Evolutionary conservation across 2,329 filamentous ascomycete genomes (phyloP).

Genomic region (Fusarium napiforme): DNA sequence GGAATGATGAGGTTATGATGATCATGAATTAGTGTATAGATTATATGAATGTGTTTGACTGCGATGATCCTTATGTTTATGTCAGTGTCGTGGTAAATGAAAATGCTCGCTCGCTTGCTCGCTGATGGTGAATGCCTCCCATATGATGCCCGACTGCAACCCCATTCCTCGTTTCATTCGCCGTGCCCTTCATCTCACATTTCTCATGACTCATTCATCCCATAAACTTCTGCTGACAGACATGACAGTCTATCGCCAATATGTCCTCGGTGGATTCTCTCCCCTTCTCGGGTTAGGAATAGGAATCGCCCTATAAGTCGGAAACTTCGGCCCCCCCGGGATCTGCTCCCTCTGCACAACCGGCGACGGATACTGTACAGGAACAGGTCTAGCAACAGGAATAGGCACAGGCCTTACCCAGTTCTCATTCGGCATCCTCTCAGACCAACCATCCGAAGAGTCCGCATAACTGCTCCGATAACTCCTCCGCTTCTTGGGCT

Average conservation of each 20-base stretch:
- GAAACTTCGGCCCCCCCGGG: slow-evolving; percentile 49
- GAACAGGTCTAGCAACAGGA: slow-evolving; percentile 7
- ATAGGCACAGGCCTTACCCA: slow-evolving; percentile 24
- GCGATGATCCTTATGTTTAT: neutral
- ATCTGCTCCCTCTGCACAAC: slow-evolving; percentile 41
- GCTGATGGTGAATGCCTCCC: neutral
- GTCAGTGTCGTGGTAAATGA: neutral
- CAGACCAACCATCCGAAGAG: slow-evolving; percentile 25
- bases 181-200: neutral
- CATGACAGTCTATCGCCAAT: neutral
- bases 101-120: slow-evolving; percentile 7
- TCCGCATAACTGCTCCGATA: slow-evolving; percentile 29
- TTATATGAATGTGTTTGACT: neutral
- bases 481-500: neutral
- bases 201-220: neutral
- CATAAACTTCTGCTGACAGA: accelerated
- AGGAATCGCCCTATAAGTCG: slow-evolving; percentile 49
- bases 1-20: slow-evolving; percentile 14
- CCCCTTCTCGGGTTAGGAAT: slow-evolving; percentile 47
- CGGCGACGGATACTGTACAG: slow-evolving; percentile 32
- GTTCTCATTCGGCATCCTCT: slow-evolving; percentile 7
- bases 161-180: neutral
- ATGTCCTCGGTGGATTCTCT: slow-evolving; percentile 11
- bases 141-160: neutral
- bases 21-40: slow-evolving; percentile 13